These are phyloP conservation scores for Arthrobotrys sinensis DNA, from an alignment of 2,329 filamentous ascomycete genomes.

Conservation along the genomic window DNA sequence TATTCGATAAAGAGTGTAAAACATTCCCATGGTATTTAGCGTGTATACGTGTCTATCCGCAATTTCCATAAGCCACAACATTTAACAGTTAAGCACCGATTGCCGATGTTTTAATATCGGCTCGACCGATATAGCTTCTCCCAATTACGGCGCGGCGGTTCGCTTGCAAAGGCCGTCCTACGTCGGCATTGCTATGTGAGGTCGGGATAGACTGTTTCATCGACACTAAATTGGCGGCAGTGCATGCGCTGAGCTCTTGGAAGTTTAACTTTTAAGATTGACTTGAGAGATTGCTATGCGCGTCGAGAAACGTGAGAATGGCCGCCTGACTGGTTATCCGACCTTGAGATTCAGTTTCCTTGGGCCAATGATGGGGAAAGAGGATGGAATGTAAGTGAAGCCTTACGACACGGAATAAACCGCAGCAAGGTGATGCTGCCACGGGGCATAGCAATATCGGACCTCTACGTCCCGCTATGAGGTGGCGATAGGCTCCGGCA, in stretches of 20 bases:
- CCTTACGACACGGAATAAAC: neutral
- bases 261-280: neutral
- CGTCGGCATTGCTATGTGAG: neutral
- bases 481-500: neutral
- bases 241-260: neutral
- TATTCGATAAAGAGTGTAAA: neutral
- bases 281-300: neutral
- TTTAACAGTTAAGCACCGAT: slow-evolving; percentile 12
- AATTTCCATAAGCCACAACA: neutral
- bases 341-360: neutral
- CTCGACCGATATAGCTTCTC: neutral
- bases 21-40: neutral
- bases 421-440: slow-evolving; percentile 1
- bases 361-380: neutral
- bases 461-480: neutral
- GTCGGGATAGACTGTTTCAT: neutral
- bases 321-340: neutral
- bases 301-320: neutral
- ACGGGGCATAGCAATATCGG: slow-evolving; percentile 12
- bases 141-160: neutral
- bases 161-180: neutral
- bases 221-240: neutral
- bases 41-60: neutral
- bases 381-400: neutral
- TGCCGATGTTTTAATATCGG: slow-evolving; percentile 15